These are phyloP conservation scores for Sphaceloma murrayae DNA, from an alignment of 2,329 filamentous ascomycete species.

Conservation along the genomic window DNA sequence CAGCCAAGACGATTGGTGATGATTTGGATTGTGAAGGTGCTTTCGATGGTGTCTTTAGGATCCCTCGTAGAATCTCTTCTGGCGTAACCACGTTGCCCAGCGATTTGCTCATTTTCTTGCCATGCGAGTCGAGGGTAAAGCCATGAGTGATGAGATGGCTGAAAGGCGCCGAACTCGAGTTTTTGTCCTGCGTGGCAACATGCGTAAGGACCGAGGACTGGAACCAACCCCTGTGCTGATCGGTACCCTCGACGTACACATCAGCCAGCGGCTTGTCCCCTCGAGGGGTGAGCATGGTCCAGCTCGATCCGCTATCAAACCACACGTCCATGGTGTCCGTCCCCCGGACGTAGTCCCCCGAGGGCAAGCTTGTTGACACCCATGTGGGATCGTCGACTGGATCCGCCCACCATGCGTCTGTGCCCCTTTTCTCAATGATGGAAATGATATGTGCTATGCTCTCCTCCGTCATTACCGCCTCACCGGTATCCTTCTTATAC, in stretches of 20 bases:
- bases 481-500: conserved; percentile 52
- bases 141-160: conserved; percentile 88
- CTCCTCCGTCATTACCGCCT: conserved; percentile 68
- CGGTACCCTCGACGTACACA: conserved; percentile 85
- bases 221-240: conserved; percentile 98
- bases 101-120: conserved; percentile 99
- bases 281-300: conserved; percentile 49
- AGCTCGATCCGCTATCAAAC: conserved; percentile 97
- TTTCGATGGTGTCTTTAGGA: conserved; percentile 61
- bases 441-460: conserved; percentile 77
- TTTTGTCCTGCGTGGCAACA: conserved; percentile 46
- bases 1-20: background rate
- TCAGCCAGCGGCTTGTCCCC: conserved; percentile 51
- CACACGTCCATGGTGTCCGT: conserved; percentile 98
- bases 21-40: conserved; percentile 22
- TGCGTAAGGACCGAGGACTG: conserved; percentile 89
- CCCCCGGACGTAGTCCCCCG: conserved; percentile 58
- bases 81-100: conserved; percentile 81
- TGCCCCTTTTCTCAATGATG: conserved; percentile 65
- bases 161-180: conserved; percentile 58
- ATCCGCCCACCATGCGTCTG: conserved; percentile 94
- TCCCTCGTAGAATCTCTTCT: conserved; percentile 73
- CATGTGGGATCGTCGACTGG: conserved; percentile 63
- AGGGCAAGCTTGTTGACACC: conserved; percentile 56
- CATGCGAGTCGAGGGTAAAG: conserved; percentile 78